Conservation (phyloP, 192 early-diverging fungal species). For the Rhizophlyctis rosea region DNA sequence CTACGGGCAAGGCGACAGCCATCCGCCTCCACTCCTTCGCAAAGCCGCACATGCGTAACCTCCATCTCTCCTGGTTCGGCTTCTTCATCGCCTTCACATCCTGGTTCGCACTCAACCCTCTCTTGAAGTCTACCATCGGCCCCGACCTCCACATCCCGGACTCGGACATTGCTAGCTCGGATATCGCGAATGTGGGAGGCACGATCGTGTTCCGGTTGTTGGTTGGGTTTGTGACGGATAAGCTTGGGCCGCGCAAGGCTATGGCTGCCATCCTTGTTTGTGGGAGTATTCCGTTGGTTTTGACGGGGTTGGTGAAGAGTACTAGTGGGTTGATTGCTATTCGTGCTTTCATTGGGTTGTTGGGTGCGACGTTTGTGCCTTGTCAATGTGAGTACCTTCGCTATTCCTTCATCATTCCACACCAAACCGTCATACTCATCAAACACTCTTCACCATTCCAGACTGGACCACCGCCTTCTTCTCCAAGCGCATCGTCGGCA, state of each 20-base stretch:
- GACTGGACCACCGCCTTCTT: slow-evolving; percentile 68
- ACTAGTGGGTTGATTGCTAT: slow-evolving; percentile 43
- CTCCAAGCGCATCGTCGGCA: slow-evolving; percentile 51
- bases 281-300: slow-evolving; percentile 52
- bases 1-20: neutral
- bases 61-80: slow-evolving; percentile 36
- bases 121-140: slow-evolving; percentile 50
- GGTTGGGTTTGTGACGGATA: slow-evolving; percentile 37
- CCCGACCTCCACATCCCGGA: slow-evolving; percentile 49
- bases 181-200: slow-evolving; percentile 52
- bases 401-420: too few relatives aligned
- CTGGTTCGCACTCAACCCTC: slow-evolving; percentile 64
- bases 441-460: too few relatives aligned
- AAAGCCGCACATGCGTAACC: slow-evolving; percentile 31
- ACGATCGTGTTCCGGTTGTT: slow-evolving; percentile 57
- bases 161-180: slow-evolving; percentile 39
- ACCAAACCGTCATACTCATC: too few relatives aligned
- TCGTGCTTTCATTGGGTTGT: slow-evolving; percentile 57
- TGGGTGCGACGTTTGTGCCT: slow-evolving; percentile 66
- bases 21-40: slow-evolving; percentile 14
- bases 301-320: slow-evolving; percentile 43
- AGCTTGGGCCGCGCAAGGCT: slow-evolving; percentile 20
- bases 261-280: slow-evolving; percentile 56
- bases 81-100: slow-evolving; percentile 38
- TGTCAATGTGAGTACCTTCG: slow-evolving; percentile 47